Conservation (phyloP, 2,329 filamentous ascomycete genomes). For the Aspergillus persii region DNA sequence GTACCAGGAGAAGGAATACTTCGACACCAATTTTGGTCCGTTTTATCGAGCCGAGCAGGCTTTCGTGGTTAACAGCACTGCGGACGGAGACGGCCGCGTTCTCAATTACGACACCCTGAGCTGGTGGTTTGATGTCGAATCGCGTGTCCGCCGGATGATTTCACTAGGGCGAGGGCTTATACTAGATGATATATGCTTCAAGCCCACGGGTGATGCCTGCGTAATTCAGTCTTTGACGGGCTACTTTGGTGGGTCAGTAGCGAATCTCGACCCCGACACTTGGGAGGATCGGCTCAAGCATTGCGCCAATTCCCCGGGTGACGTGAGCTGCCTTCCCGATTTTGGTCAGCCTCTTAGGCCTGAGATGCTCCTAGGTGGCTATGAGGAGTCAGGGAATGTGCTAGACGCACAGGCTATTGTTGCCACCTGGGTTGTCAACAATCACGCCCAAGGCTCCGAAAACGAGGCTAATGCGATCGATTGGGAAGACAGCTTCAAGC, state of each 20-base stretch:
- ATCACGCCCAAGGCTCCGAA: slow-evolving; percentile 70
- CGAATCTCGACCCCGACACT: slow-evolving; percentile 58
- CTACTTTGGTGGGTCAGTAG: slow-evolving; percentile 73
- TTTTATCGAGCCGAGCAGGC: slow-evolving; percentile 94
- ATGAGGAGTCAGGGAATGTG: slow-evolving; percentile 61
- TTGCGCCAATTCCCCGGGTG: slow-evolving; percentile 76
- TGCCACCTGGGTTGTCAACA: slow-evolving; percentile 92
- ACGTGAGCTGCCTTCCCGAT: slow-evolving; percentile 70
- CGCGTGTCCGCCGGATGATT: slow-evolving; percentile 68
- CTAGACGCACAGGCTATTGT: slow-evolving; percentile 76
- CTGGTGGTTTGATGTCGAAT: slow-evolving; percentile 94
- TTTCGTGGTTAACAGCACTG: slow-evolving; percentile 80
- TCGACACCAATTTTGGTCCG: slow-evolving; percentile 87
- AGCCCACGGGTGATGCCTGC: slow-evolving; percentile 83
- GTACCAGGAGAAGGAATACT: slow-evolving; percentile 89
- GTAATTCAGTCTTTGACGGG: slow-evolving; percentile 90
- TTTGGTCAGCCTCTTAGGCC: slow-evolving; percentile 88
- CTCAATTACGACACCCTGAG: slow-evolving; percentile 81
- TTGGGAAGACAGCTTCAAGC: slow-evolving; percentile 79
- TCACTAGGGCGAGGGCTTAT: slow-evolving; percentile 66
- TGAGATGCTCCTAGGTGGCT: slow-evolving; percentile 81
- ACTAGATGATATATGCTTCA: slow-evolving; percentile 86
- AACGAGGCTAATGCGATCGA: slow-evolving; percentile 75
- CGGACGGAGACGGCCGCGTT: slow-evolving; percentile 67
- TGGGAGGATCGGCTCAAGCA: slow-evolving; percentile 72